A percentile compares a stretch with the other conserved stretches of the same genome.
phyloP scores from a whole-genome alignment of 371 early-diverging fungal species.

The Batkoa obscura region DNA sequence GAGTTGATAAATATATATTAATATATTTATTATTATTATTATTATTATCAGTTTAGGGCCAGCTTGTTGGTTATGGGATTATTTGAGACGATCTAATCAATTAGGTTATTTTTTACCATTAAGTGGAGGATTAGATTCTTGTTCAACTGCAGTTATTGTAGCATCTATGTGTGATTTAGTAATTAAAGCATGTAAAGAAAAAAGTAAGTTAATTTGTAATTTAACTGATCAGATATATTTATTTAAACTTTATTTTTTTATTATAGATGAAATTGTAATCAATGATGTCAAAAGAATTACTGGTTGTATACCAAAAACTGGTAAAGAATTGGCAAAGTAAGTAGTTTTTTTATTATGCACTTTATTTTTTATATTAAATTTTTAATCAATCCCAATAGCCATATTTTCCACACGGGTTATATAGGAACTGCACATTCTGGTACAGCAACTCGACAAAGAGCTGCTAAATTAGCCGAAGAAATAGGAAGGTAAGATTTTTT shows the following conservation, averaged over 20 bases:
- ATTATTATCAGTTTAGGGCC: constrained; percentile 51
- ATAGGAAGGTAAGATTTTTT: constrained; percentile 44
- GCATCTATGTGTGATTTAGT: constrained; percentile 89
- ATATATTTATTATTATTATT: too few species aligned
- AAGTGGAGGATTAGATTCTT: constrained; percentile 94
- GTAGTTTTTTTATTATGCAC: neutral
- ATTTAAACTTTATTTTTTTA: constrained; percentile 6
- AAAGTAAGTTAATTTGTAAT: constrained; percentile 17
- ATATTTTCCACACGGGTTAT: constrained; percentile 85
- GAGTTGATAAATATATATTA: neutral
- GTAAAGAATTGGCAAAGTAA: constrained; percentile 62
- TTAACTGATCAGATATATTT: too few species aligned
- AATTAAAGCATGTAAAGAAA: constrained; percentile 34
- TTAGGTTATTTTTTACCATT: constrained; percentile 89
- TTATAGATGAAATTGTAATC: constrained; percentile 39
- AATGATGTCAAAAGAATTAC: constrained; percentile 51
- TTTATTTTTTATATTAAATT: neutral
- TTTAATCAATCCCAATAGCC: constrained; percentile 12
- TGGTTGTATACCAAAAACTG: constrained; percentile 54
- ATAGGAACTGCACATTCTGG: constrained; percentile 89
- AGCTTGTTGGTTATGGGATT: constrained; percentile 99
- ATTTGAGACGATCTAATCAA: constrained; percentile 72
- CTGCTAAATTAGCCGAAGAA: constrained; percentile 49
- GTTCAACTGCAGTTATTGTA: constrained; percentile 82
- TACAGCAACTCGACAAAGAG: constrained; percentile 61